Conservation (phyloP, 139 green algal species). For the Chlamydomonas schloesseri region DNA sequence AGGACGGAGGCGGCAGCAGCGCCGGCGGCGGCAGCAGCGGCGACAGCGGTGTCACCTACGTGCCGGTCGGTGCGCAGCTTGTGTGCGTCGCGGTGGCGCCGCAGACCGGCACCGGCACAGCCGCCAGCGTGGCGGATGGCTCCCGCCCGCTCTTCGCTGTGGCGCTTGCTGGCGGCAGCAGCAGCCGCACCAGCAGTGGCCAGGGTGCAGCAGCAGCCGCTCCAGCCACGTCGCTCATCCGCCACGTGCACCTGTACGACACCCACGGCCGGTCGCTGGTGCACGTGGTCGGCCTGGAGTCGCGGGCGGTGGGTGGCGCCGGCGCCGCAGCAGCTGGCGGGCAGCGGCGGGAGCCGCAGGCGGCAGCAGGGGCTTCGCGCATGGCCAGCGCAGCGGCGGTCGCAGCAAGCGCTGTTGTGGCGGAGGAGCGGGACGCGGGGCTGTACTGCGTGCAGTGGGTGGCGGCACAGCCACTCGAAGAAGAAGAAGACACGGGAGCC, state of each 20-base stretch:
- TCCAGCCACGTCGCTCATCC: neutral
- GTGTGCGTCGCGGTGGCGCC: neutral
- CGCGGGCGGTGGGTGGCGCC: constrained; percentile 31
- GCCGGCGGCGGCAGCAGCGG: neutral
- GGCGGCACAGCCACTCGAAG: neutral
- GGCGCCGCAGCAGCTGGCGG: constrained; percentile 8
- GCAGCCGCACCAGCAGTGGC: no score
- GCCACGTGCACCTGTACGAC: constrained; percentile 6
- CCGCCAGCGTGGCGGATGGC: no score
- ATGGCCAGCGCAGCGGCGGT: neutral
- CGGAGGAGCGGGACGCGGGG: neutral
- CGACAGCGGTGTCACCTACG: constrained; percentile 35
- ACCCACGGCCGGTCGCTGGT: constrained; percentile 9
- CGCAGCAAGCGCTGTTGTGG: neutral
- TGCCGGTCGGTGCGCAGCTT: constrained; percentile 47
- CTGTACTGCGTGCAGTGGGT: constrained; percentile 58
- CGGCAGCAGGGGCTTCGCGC: constrained; percentile 17
- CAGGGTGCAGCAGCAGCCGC: no score
- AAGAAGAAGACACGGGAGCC: neutral
- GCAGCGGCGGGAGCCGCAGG: neutral
- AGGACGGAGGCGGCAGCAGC: neutral
- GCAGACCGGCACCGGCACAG: no score
- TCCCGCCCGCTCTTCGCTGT: no score
- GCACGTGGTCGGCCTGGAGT: constrained; percentile 45
- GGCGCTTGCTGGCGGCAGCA: no score